phyloP scores from a whole-genome alignment of 805 yeast species.

The Pichia kluyveri region DNA sequence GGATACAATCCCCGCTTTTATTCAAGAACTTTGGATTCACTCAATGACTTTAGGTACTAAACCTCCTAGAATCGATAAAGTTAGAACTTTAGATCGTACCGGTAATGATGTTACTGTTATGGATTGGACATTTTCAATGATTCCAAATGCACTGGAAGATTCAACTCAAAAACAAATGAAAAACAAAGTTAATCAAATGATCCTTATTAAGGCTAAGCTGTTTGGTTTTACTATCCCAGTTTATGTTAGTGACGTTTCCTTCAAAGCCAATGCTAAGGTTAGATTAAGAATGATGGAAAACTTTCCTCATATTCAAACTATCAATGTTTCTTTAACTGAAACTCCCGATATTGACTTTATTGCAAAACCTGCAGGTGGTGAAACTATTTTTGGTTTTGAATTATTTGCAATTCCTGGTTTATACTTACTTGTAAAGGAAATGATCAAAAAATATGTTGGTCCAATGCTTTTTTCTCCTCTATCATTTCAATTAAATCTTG shows the following conservation, averaged over 20 bases:
- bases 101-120: constrained; percentile 88
- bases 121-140: constrained; percentile 93
- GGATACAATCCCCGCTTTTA: constrained; percentile 65
- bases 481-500: constrained; percentile 86
- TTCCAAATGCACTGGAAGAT: constrained; percentile 85
- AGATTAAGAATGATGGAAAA: constrained; percentile 83
- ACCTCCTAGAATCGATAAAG: constrained; percentile 88
- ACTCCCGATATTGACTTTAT: constrained; percentile 86
- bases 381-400: constrained; percentile 81
- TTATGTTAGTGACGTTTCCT: constrained; percentile 69
- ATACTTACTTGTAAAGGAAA: constrained; percentile 68
- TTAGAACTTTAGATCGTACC: constrained; percentile 86
- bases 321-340: constrained; percentile 75
- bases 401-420: constrained; percentile 82
- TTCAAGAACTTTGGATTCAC: constrained; percentile 78
- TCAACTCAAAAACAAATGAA: constrained; percentile 77
- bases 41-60: constrained; percentile 89
- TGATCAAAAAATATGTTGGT: constrained; percentile 80
- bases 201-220: constrained; percentile 67
- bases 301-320: constrained; percentile 90
- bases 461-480: constrained; percentile 85
- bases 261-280: constrained; percentile 65
- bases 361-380: constrained; percentile 65
- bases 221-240: constrained; percentile 82
- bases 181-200: constrained; percentile 74